Base-by-base conservation (phyloP, 2,329 filamentous ascomycete genomes). In the Emmonsia crescens region DNA sequence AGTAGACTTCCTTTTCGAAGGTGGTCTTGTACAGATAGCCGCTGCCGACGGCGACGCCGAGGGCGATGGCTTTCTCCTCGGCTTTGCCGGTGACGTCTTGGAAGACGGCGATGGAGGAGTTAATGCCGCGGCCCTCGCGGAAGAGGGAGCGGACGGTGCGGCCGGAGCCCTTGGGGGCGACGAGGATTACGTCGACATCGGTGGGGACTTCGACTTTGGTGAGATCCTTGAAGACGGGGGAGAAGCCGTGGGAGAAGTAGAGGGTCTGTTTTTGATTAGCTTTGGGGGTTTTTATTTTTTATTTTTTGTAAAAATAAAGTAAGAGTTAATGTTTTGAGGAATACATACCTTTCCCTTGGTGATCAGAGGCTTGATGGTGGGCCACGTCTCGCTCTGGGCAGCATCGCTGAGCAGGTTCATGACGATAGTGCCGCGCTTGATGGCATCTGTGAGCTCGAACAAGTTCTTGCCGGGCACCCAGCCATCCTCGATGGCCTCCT, bases 221-320 rank as follows among this genome's bases (percentile, higher is more conserved):
- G 76, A 94, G 87, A 78, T 96, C 88, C 85, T 96, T 96, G 90
- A 99, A 99, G 80, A 99, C 92, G 76, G 94, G 94, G 66, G 94
- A 97, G 89, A 99, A 99, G 75, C 94, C 94, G 86, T 99, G 94
- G 71, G 94, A 97, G 86, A 99, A 99, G 89, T 99, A 99, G 71
- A 99, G 90, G 65, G 94, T 99, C 93, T 94, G 62, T 44, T 12
- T 4, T 52, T 70, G 24, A 6, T 48, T 48, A 48, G 46, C 5
- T 9, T 48, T n/a, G n/a, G 10, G 6, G 6, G 8, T 24, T 49
- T 14, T 29, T 44, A n/a, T 44, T 44, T 44, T 44, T 44, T 19
- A 16, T 9, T 44, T 44, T 44, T n/a, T n/a, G n/a, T n/a, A n/a
- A n/a, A n/a, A n/a, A n/a, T n/a, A n/a, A n/a, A n/a, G n/a, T n/a